These are phyloP conservation scores for Alternaria angustiovoidea DNA, from an alignment of 2,329 filamentous ascomycete genomes.

Conservation along the genomic window DNA sequence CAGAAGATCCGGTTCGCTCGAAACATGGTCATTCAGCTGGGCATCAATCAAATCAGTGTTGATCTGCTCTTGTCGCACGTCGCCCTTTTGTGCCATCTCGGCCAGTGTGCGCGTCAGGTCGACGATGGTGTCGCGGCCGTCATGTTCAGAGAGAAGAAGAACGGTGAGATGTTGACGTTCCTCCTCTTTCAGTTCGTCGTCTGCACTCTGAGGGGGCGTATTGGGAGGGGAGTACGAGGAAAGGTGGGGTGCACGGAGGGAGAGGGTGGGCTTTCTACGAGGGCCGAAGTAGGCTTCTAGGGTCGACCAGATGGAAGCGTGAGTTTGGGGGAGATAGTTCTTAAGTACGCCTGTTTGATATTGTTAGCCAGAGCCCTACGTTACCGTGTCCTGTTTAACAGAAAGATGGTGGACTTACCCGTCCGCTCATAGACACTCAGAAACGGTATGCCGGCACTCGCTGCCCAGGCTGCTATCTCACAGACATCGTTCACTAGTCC, in stretches of 20 bases:
- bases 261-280: slow-evolving; percentile 70
- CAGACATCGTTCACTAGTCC: slow-evolving; percentile 87
- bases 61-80: slow-evolving; percentile 82
- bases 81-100: slow-evolving; percentile 92
- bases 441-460: slow-evolving; percentile 84
- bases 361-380: slow-evolving; percentile 3
- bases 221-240: slow-evolving; percentile 63
- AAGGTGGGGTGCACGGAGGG: slow-evolving; percentile 75
- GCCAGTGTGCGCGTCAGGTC: slow-evolving; percentile 93
- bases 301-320: slow-evolving; percentile 79
- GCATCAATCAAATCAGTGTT: slow-evolving; percentile 86
- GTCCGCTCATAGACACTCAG: slow-evolving; percentile 92
- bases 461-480: slow-evolving; percentile 92
- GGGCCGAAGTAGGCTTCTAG: slow-evolving; percentile 88
- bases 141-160: slow-evolving; percentile 83
- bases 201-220: slow-evolving; percentile 49
- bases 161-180: slow-evolving; percentile 62
- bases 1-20: slow-evolving; percentile 88
- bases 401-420: slow-evolving; percentile 63
- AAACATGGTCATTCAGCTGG: slow-evolving; percentile 79
- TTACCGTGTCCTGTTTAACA: neutral
- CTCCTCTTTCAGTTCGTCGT: slow-evolving; percentile 41
- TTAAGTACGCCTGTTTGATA: slow-evolving; percentile 77
- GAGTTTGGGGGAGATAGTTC: slow-evolving; percentile 83
- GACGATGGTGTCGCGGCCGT: slow-evolving; percentile 91